Evolutionary conservation across 2,329 filamentous ascomycete genomes (phyloP).

Genomic region (Aureobasidium vineae): DNA sequence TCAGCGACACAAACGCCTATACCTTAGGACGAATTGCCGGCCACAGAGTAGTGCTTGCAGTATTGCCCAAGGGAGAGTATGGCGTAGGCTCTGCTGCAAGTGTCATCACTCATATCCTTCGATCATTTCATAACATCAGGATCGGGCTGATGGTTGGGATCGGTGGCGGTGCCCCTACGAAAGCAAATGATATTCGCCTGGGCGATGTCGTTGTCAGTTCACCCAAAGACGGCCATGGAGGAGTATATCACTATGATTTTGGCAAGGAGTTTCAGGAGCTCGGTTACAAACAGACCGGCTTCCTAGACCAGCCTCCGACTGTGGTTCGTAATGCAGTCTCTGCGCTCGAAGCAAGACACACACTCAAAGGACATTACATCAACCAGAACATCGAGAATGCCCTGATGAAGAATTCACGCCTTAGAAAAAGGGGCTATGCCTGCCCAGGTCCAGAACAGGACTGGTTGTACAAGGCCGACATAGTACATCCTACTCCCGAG

Average conservation of each 20-base stretch:
- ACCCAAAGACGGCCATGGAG: constrained; percentile 28
- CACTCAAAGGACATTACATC: neutral
- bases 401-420: neutral
- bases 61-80: constrained; percentile 31
- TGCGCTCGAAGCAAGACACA: neutral
- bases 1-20: constrained; percentile 34
- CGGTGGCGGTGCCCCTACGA: constrained; percentile 32
- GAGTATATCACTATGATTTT: constrained; percentile 35
- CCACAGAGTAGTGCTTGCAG: constrained; percentile 40
- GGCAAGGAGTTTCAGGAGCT: constrained; percentile 28
- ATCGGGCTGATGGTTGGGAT: constrained; percentile 34
- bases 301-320: neutral
- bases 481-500: neutral
- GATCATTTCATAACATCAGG: constrained; percentile 22
- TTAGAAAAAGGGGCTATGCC: neutral
- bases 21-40: constrained; percentile 35
- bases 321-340: neutral
- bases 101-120: constrained; percentile 31
- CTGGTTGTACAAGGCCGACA: neutral
- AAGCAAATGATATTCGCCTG: constrained; percentile 32
- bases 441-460: neutral
- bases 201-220: constrained; percentile 35
- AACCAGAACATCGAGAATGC: neutral
- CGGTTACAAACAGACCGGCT: neutral
- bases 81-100: constrained; percentile 31